Base-by-base conservation (phyloP, 768 basidiomycete species). In the Psilocybe cubensis region DNA sequence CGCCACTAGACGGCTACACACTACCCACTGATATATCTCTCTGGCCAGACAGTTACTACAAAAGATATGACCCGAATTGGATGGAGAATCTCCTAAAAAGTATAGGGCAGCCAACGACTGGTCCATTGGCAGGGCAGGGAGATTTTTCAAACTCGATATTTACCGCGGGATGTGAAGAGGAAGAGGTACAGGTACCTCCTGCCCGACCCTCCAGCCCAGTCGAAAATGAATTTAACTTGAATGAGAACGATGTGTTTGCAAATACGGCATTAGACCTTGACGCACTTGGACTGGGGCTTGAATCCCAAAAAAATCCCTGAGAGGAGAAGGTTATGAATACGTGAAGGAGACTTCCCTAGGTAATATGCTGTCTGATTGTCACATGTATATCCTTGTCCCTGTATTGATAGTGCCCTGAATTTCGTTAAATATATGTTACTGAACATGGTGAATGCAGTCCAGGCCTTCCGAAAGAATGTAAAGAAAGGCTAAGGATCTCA, bases 21-120 rank as follows among this genome's bases (percentile, higher is more conserved):
- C 48, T 63, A 4, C 62, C 62, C 1, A 63, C 59, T 21, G 62
- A 63, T 35, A 60, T 60, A 35, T 54, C 52, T 25, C 60, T 57
- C 29, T 63, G 58, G 62, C 58, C 62, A 20, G 18, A 52, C 6
- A 48, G 48, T 12, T 63, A 60, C 40, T 59, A 63, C 35, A 28
- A 20, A 33, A 41, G 42, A 23, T 60, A 63, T n/a, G 62, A 63
- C 23, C 47, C 52, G 2, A 51, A 60, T 7, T 63, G 62, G 62
- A 38, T 41, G 8, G 48, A 48, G 1, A 21, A 57, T 29, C 49
- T 63, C 31, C 29, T 60, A 8, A 54, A 57, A 5, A 47, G 44
- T 31, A 60, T 63, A 18, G 62, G 62, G 20, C 62, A 63, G 25
- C 53, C 55, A 29, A 25, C 33, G 25, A 29, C 38, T n/a, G 59